A percentile compares a stretch with the other conserved stretches of the same genome.
phyloP scores from a whole-genome alignment of 345 rosid genomes.

The Moringa oleifera region DNA sequence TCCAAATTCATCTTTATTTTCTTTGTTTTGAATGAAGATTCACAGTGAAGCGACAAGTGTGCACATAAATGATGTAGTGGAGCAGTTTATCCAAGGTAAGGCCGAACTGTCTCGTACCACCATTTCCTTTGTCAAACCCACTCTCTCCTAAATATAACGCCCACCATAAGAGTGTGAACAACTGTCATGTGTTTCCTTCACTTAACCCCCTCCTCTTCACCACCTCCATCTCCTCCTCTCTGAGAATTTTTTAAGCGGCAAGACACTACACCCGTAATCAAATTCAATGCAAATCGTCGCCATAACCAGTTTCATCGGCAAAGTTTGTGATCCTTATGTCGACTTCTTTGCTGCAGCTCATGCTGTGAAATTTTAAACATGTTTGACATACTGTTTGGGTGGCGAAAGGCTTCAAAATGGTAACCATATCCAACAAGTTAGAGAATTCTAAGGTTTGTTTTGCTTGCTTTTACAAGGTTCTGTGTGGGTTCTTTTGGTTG shows the following conservation, averaged over 20 bases:
- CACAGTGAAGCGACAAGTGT: constrained; percentile 16
- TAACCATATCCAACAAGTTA: constrained; percentile 7
- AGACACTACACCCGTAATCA: background rate
- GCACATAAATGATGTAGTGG: constrained; percentile 20
- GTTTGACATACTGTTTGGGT: constrained; percentile 64
- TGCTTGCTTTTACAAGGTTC: background rate
- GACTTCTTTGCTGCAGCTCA: background rate
- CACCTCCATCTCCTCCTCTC: background rate
- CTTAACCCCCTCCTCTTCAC: constrained; percentile 2
- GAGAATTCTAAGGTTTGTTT: background rate
- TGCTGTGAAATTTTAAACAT: constrained; percentile 27
- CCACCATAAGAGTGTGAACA: constrained; percentile 13
- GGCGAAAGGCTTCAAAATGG: constrained; percentile 89
- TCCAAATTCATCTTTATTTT: no score
- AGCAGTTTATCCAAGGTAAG: constrained; percentile 28
- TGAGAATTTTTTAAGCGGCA: no score
- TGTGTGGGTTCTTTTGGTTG: constrained; percentile 12
- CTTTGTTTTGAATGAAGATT: background rate
- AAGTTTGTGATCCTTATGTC: background rate
- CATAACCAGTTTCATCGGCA: constrained; percentile 4
- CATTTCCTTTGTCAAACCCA: constrained; percentile 32
- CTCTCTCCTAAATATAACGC: constrained; percentile 31
- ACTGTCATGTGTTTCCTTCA: constrained; percentile 7
- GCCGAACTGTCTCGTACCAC: constrained; percentile 17
- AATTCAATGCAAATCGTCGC: background rate